These are phyloP conservation scores for Rhizopogon vulgaris DNA, from an alignment of 768 basidiomycete species.

Conservation along the genomic window DNA sequence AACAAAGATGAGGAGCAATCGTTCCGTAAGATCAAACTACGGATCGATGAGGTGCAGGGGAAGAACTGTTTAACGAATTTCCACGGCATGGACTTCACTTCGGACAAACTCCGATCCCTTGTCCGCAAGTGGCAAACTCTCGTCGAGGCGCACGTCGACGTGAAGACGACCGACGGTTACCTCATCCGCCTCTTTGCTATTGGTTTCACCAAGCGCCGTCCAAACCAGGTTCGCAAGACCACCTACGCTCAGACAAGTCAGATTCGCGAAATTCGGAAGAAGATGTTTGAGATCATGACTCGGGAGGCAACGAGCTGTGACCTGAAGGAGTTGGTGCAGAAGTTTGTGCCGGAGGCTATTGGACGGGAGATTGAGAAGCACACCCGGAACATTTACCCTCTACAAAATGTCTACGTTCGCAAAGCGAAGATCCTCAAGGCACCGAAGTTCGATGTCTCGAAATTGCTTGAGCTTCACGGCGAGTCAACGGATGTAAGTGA, in stretches of 20 bases:
- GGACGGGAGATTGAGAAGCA: constrained; percentile 99
- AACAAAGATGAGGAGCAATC: constrained; percentile 99
- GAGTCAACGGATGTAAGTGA: constrained; percentile 85
- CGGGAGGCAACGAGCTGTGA: constrained; percentile 93
- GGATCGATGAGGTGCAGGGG: constrained; percentile 93
- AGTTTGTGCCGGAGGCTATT: constrained; percentile 98
- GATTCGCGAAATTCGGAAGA: constrained; percentile 95
- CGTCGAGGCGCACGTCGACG: constrained; percentile 97
- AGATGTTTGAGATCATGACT: constrained; percentile 99
- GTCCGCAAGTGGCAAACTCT: constrained; percentile 99
- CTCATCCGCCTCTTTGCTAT: constrained; percentile 98
- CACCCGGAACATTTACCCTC: constrained; percentile 90
- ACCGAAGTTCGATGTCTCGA: constrained; percentile 93
- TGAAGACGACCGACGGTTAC: constrained; percentile 99
- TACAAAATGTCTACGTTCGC: constrained; percentile 98
- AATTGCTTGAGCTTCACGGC: constrained; percentile 94
- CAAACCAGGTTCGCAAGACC: constrained; percentile 95
- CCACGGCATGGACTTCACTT: constrained; percentile 99
- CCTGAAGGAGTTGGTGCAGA: constrained; percentile 96
- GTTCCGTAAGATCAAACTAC: constrained; percentile 99
- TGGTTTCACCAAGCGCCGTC: constrained; percentile 97
- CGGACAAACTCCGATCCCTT: constrained; percentile 98
- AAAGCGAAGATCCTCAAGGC: constrained; percentile 99
- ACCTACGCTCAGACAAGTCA: constrained; percentile 96
- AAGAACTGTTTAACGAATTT: constrained; percentile 99